Evolutionary conservation across 75 land plant genomes (phyloP).

Genomic region (Isoetes taiwanensis): DNA sequence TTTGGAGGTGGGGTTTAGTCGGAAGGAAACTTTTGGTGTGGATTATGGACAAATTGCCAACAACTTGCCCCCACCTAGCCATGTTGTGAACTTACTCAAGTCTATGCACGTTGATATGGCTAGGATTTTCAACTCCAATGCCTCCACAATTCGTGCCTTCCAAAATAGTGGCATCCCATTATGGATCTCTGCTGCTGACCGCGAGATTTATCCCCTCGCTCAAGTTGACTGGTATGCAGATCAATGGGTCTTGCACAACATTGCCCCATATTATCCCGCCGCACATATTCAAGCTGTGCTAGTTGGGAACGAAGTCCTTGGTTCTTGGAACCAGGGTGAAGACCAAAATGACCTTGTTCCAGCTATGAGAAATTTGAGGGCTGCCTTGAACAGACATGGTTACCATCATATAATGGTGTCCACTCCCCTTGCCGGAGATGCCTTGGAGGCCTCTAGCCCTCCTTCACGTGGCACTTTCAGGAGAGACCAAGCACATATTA

Average conservation of each 20-base stretch:
- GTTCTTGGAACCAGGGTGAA: background rate
- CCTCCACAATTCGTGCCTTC: conserved; percentile 43
- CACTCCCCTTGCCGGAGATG: conserved; percentile 12
- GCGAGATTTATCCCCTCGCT: conserved; percentile 42
- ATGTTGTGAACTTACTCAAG: too few relatives aligned
- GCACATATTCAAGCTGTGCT: conserved; percentile 51
- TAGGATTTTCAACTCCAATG: conserved; percentile 11
- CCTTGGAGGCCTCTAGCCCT: conserved; percentile 25
- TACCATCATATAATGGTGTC: conserved; percentile 19
- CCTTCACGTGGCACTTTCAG: conserved; percentile 27
- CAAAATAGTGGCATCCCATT: conserved; percentile 59
- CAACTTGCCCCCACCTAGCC: too few relatives aligned
- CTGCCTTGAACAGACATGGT: conserved; percentile 19
- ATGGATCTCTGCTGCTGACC: conserved; percentile 52
- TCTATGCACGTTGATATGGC: too few relatives aligned
- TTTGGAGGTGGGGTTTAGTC: too few relatives aligned
- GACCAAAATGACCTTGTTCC: conserved; percentile 8
- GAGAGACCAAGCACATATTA: background rate
- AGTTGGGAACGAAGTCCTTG: conserved; percentile 50
- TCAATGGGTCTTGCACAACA: conserved; percentile 53
- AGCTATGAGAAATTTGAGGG: conserved; percentile 32
- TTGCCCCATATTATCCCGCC: conserved; percentile 48
- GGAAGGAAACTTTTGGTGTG: too few relatives aligned
- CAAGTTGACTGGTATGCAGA: conserved; percentile 50
- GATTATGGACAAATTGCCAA: too few relatives aligned